phyloP scores from a whole-genome alignment of 2,329 filamentous ascomycete genomes.

The Dactylellina parvicollis region DNA sequence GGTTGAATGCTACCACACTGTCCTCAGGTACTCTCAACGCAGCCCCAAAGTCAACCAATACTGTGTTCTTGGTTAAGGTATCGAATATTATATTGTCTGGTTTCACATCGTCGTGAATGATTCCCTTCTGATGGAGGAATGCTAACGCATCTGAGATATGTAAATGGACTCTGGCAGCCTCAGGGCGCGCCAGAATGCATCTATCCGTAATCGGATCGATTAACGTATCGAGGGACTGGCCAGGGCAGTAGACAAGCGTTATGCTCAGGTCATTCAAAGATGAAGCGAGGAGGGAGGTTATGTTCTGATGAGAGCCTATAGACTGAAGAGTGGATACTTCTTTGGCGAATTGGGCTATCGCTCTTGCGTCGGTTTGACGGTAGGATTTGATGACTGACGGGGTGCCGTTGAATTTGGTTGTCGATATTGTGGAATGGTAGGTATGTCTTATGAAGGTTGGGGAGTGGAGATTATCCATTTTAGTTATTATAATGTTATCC shows the following conservation, averaged over 20 bases:
- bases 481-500: neutral
- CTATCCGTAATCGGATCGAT: slow-evolving; percentile 2
- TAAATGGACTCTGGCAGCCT: neutral
- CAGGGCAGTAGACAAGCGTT: slow-evolving; percentile 5
- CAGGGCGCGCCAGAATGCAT: neutral
- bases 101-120: slow-evolving; percentile 53
- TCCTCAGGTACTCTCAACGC: slow-evolving; percentile 30
- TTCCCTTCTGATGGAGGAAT: slow-evolving; percentile 16
- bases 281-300: slow-evolving; percentile 9
- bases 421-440: slow-evolving; percentile 11
- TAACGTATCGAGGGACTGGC: slow-evolving; percentile 3
- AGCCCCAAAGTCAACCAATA: slow-evolving; percentile 52
- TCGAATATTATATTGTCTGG: slow-evolving; percentile 54
- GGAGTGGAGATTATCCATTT: neutral
- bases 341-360: slow-evolving; percentile 7
- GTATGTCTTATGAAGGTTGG: neutral
- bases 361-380: neutral
- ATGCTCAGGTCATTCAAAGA: slow-evolving; percentile 7
- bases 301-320: neutral
- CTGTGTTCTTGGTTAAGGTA: neutral
- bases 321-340: slow-evolving; percentile 18
- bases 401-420: neutral
- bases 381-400: neutral
- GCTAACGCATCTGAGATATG: slow-evolving; percentile 12
- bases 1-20: slow-evolving; percentile 31